phyloP scores from a whole-genome alignment of 2,329 filamentous ascomycete species.

The Neurospora crassa region DNA sequence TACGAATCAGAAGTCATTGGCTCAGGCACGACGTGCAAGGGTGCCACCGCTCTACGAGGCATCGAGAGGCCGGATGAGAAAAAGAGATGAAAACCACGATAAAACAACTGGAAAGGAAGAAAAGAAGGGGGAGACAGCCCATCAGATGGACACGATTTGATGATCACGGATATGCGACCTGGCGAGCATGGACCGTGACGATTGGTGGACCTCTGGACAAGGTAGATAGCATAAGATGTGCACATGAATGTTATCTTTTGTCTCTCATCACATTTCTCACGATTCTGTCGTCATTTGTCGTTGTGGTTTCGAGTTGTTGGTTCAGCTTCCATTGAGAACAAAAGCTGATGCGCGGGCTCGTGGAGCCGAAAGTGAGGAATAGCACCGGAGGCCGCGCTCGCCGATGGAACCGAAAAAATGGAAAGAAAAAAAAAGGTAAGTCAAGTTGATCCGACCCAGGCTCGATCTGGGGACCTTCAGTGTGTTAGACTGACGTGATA shows the following conservation, averaged over 20 bases:
- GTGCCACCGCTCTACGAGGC: background rate
- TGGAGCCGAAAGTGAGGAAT: background rate
- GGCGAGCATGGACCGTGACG: background rate
- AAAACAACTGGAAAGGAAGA: background rate
- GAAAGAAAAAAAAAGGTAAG: background rate
- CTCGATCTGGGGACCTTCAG: conserved; percentile 25
- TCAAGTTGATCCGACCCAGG: conserved; percentile 17
- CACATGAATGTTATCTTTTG: background rate
- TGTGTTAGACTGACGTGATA: conserved; percentile 40
- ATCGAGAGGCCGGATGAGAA: background rate
- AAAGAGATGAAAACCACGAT: background rate
- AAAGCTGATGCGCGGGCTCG: background rate
- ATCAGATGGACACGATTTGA: background rate
- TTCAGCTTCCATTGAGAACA: background rate
- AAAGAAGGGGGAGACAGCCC: background rate
- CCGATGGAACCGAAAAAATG: background rate
- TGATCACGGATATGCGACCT: background rate
- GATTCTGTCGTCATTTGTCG: background rate
- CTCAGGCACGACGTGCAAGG: background rate
- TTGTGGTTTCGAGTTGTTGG: background rate
- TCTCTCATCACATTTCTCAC: background rate
- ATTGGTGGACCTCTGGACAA: background rate
- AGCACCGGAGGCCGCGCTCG: background rate
- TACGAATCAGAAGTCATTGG: background rate
- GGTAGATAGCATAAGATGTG: background rate